Conservation (phyloP, 1,139 yeast species). For the Saccharomycopsis hybrid region DNA sequence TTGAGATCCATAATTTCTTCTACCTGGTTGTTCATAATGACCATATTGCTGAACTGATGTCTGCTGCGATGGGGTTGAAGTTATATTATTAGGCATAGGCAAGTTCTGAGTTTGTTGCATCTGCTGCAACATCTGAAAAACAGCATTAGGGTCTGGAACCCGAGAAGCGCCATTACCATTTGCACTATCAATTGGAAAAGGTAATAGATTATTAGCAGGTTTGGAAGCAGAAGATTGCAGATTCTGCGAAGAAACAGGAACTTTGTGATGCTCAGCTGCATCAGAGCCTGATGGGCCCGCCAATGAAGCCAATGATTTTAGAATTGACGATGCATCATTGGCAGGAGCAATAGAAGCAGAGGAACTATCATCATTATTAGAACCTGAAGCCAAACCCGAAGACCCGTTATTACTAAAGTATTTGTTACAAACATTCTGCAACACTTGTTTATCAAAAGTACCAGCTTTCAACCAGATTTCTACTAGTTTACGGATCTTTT, state of each 20-base stretch:
- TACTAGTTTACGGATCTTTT: constrained; percentile 73
- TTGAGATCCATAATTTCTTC: constrained; percentile 23
- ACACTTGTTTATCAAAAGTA: constrained; percentile 56
- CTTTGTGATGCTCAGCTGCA: too few relatives aligned
- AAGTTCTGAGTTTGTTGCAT: constrained; percentile 25
- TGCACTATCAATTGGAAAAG: not conserved
- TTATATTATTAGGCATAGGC: not conserved
- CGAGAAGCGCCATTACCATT: too few relatives aligned
- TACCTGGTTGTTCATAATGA: too few relatives aligned
- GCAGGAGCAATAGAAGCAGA: constrained; percentile 8
- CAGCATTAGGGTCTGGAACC: constrained; percentile 29
- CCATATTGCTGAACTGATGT: constrained; percentile 16
- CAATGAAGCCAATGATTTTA: constrained; percentile 59
- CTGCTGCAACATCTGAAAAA: constrained; percentile 38
- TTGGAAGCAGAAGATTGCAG: not conserved
- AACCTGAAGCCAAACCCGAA: not conserved
- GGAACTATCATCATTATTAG: not conserved
- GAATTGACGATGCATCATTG: constrained; percentile 27
- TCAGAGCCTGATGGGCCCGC: too few relatives aligned
- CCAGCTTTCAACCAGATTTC: constrained; percentile 91
- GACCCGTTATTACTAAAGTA: constrained; percentile 35
- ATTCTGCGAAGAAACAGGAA: not conserved
- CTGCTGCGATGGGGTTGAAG: too few relatives aligned
- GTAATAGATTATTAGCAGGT: constrained; percentile 1
- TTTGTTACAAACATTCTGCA: constrained; percentile 52